Evolutionary conservation across 495 filamentous ascomycete species (phyloP), one percentile per base, ranked within the genome.

Genomic region (Penicillium soppii): DNA sequence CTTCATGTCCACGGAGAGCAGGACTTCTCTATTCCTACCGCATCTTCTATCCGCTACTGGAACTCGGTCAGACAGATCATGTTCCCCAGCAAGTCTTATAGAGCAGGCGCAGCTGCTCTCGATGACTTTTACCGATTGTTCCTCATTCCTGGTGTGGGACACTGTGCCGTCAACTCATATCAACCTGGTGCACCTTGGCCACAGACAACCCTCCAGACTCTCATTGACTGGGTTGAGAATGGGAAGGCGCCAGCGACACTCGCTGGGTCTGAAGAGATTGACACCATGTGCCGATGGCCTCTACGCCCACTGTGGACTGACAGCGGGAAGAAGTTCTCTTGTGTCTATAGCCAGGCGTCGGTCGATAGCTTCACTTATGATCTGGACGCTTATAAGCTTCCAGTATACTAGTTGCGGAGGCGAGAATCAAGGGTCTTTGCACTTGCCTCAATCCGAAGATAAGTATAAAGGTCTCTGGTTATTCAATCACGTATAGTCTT

Each of bases 211-310:
- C 56, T 80, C 6, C 54, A 58, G 41, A 44, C 51, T 15, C 16
- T 78, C 9, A 78, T 80, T 39, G 60, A 73, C 16, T 79, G 76
- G 77, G 76, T 76, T 10, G 76, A 76, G 45, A 65, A 74, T 1
- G 76, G 67, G 6, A 45, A 63, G 2, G 53, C 59, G 6, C 75
- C 75, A 0, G 48, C 36, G n/a, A 66, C 53, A 20, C 53, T 74
- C 36, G 16, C 15, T 39, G 36, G n/a, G 9, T 19, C 36, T 39
- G 36, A 21, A 10, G 36, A 22, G 62, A 72, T 59, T 21, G 15
- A 17, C 4, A 67, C 64, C 21, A 53, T 70, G 30, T 80, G 74
- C 25, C 57, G 54, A 5, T 80, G 68, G 69, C 75, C 75, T 5
- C 46, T 72, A 6, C 62, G 75, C 26, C 76, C 75, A 16, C 26